Conservation (phyloP, 345 rosid genomes). For the Rhodamnia rubescens region DNA sequence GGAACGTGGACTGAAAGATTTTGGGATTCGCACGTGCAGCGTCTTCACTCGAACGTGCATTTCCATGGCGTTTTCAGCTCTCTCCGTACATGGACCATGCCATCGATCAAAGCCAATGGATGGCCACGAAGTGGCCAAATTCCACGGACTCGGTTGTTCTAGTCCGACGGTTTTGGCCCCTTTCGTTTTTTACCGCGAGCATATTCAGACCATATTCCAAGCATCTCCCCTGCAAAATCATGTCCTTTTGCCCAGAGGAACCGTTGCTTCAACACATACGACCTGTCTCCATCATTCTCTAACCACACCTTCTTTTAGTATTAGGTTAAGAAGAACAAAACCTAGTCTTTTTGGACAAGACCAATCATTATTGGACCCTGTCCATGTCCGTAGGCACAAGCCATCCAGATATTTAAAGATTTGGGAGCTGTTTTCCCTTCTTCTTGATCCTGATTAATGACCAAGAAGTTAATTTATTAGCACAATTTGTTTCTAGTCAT, state of each 20-base stretch:
- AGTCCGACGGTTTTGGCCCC: background rate
- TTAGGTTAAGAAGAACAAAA: background rate
- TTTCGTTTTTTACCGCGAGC: background rate
- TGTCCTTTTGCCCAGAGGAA: background rate
- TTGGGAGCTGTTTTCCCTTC: background rate
- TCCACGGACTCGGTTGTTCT: background rate
- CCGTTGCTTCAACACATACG: background rate
- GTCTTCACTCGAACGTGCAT: background rate
- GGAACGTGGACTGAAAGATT: background rate
- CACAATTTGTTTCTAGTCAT: background rate
- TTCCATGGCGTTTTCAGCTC: no score
- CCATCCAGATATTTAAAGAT: background rate
- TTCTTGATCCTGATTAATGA: background rate
- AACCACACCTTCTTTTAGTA: background rate
- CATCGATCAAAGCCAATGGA: no score
- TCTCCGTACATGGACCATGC: no score
- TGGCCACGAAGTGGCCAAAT: no score
- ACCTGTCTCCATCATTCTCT: background rate
- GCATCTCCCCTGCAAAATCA: background rate
- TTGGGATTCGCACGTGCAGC: background rate
- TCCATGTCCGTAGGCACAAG: background rate
- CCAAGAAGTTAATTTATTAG: background rate
- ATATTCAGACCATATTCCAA: background rate
- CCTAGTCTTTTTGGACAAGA: background rate
- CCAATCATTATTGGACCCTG: background rate